Conservation (phyloP, 768 basidiomycete genomes). For the Lentinula aciculospora region DNA sequence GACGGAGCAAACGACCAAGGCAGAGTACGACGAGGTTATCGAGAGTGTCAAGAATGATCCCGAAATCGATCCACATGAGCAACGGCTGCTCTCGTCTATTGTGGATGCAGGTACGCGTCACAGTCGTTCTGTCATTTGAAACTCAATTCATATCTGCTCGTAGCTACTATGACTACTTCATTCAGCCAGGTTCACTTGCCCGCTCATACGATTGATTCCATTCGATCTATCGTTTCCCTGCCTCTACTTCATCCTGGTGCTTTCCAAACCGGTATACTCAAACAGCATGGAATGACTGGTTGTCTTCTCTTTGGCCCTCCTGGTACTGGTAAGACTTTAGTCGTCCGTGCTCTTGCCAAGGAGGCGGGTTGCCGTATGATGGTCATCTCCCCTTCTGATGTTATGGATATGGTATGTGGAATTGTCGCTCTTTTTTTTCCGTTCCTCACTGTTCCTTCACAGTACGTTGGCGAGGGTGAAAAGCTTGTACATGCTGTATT, state of each 20-base stretch:
- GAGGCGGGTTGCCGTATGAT: slow-evolving; percentile 95
- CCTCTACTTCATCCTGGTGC: slow-evolving; percentile 84
- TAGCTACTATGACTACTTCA: slow-evolving; percentile 73
- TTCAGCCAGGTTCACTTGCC: slow-evolving; percentile 90
- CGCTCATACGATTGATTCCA: slow-evolving; percentile 82
- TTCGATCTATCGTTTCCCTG: slow-evolving; percentile 86
- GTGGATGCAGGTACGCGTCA: slow-evolving; percentile 63
- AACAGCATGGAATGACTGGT: slow-evolving; percentile 87
- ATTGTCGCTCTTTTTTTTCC: background rate
- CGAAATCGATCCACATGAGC: slow-evolving; percentile 77
- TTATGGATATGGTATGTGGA: slow-evolving; percentile 85
- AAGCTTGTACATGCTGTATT: slow-evolving; percentile 89
- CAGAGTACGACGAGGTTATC: slow-evolving; percentile 61
- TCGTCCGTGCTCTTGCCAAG: slow-evolving; percentile 86
- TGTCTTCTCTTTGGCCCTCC: slow-evolving; percentile 92
- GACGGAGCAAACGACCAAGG: slow-evolving; percentile 26
- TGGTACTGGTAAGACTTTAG: slow-evolving; percentile 86
- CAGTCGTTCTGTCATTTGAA: slow-evolving; percentile 6
- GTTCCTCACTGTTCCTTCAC: slow-evolving; percentile 1
- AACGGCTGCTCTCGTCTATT: slow-evolving; percentile 76
- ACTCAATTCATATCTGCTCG: slow-evolving; percentile 6
- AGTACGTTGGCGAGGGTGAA: slow-evolving; percentile 89
- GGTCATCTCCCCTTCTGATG: slow-evolving; percentile 84
- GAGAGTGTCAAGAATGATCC: slow-evolving; percentile 71
- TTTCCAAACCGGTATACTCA: slow-evolving; percentile 84